Percentiles rank a stretch among this genome's conserved stretches.
These are phyloP conservation scores for Guyanaporus albipodus DNA, from an alignment of 768 basidiomycete species.

Conservation along the genomic window DNA sequence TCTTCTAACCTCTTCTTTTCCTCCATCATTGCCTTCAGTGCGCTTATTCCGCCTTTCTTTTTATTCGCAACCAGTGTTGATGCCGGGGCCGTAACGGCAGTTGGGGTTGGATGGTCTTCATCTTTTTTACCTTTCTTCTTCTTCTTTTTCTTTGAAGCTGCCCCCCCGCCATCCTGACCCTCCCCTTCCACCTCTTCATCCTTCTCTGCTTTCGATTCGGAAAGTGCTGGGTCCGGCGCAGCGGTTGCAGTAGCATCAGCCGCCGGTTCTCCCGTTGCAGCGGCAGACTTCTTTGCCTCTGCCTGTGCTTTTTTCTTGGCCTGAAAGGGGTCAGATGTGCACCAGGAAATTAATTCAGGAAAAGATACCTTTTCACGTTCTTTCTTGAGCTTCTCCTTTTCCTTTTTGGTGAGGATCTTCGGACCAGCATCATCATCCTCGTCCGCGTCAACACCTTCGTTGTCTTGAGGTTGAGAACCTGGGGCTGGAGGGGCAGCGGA, in stretches of 20 bases:
- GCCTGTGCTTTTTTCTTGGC: constrained; percentile 78
- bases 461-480: constrained; percentile 32
- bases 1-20: constrained; percentile 87
- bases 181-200: constrained; percentile 68
- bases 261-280: constrained; percentile 31
- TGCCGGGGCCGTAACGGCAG: constrained; percentile 31
- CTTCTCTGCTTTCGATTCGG: constrained; percentile 33
- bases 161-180: constrained; percentile 49
- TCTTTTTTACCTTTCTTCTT: constrained; percentile 79
- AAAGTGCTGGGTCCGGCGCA: constrained; percentile 19
- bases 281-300: constrained; percentile 67
- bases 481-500: constrained; percentile 25
- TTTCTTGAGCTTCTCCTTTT: constrained; percentile 97
- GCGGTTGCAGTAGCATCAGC: constrained; percentile 20
- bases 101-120: constrained; percentile 53
- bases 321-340: constrained; percentile 37
- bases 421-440: constrained; percentile 51
- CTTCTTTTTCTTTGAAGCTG: constrained; percentile 75
- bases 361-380: constrained; percentile 83
- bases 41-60: constrained; percentile 78
- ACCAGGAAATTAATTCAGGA: constrained; percentile 1
- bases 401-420: constrained; percentile 85
- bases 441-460: constrained; percentile 42
- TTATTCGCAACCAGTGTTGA: constrained; percentile 44
- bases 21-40: constrained; percentile 87